Base-by-base conservation (phyloP, 495 filamentous ascomycete genomes). In the Patellaria atrata region DNA sequence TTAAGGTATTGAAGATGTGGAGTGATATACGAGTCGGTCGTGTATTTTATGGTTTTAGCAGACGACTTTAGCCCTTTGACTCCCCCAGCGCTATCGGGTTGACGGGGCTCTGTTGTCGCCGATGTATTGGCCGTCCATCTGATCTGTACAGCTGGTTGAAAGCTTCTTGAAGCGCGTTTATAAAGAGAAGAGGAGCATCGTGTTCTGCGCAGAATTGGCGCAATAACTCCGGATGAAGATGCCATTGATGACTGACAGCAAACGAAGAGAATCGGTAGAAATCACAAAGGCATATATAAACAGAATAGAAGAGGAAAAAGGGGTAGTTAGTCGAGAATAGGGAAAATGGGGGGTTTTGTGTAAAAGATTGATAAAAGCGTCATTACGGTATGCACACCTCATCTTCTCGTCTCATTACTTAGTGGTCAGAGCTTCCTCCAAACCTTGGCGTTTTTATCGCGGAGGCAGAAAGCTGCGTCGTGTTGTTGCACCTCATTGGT, bases 21-120 rank as follows among this genome's bases (percentile, higher is more conserved):
- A 11, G 21, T 13, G 14, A 31, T 57, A 20, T 54, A 85, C 43
- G 73, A 73, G 32, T 89, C 78, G 39, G 78, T 77, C 23, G 86
- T 94, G 59, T 75, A 79, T 53, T 75, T 73, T 48, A 77, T 68
- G 33, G 69, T 54, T 38, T 68, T 76, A 6, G 60, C 38, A 12
- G 59, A 42, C 13, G 45, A 52, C 13, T 57, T 45, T 5, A 30
- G 35, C 15, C 44, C 52, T 29, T 52, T 52, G 16, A 48, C 44
- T 16, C 37, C 38, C 20, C 51, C 60, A 22, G 59, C 44, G 21
- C 32, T 32, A 34, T 54, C 47, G 3, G 51, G 38, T 28, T 56
- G 50, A 26, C 46, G 48, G 23, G 57, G 55, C 32, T 65, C 62
- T 25, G 55, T 56, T 16, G 49, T 59, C 13, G 61, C 58, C 22